phyloP scores from a whole-genome alignment of 225 moss, liverwort and hornwort genomes.

The Neckera pumila region DNA sequence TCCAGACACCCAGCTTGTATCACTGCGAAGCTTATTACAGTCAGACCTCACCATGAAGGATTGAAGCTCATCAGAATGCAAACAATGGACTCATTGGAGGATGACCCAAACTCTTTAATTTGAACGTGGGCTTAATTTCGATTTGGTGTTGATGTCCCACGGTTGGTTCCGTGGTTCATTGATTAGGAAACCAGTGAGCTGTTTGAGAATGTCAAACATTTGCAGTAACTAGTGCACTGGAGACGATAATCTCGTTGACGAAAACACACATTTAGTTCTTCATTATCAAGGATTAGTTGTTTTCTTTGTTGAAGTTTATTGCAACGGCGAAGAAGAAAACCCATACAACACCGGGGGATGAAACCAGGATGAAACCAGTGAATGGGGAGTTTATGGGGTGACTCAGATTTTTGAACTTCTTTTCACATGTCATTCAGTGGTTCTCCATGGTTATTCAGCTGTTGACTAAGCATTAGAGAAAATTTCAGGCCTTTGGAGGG shows the following conservation, averaged over 20 bases:
- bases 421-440: not conserved
- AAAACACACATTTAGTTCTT: not conserved
- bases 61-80: not conserved
- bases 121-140: not conserved
- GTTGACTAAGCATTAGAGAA: not conserved
- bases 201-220: not conserved
- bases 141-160: not conserved
- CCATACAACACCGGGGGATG: not conserved
- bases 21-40: not conserved
- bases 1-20: not conserved
- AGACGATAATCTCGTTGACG: not conserved
- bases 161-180: not conserved
- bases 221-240: not conserved
- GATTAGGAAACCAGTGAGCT: not conserved
- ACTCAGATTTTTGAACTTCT: fast-evolving
- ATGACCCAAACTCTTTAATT: not conserved
- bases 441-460: fast-evolving
- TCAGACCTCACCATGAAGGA: too few species aligned
- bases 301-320: not conserved
- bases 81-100: not conserved
- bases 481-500: too few species aligned
- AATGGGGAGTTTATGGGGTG: not conserved
- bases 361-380: too few species aligned
- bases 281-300: not conserved
- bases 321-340: not conserved